A percentile compares a stretch with the other conserved stretches of the same genome.
phyloP scores from a whole-genome alignment of 139 green algal genomes.

The Nannochloris sp. region DNA sequence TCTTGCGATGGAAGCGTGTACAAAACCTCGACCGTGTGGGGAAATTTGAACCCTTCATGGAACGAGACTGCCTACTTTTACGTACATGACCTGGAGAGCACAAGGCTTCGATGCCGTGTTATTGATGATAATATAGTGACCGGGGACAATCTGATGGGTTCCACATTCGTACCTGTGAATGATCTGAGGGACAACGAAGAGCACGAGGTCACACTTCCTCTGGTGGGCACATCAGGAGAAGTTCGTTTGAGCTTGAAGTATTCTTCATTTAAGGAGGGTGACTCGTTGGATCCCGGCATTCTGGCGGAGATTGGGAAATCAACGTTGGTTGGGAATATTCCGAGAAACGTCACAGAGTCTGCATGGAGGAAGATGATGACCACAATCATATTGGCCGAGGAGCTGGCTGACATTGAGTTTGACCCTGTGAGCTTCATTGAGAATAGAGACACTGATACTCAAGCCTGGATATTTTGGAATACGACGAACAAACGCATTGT shows the following conservation, averaged over 20 bases:
- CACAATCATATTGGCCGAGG: constrained; percentile 17
- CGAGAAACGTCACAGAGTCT: not conserved
- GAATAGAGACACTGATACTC: constrained; percentile 43
- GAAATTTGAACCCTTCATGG: constrained; percentile 12
- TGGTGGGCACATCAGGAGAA: not conserved
- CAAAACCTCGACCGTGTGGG: not conserved
- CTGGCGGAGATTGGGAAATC: constrained; percentile 3
- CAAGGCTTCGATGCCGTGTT: constrained; percentile 2
- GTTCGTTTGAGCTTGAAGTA: constrained; percentile 2
- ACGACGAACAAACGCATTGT: constrained; percentile 26
- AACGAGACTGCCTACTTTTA: constrained; percentile 6
- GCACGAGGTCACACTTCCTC: not conserved
- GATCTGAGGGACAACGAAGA: constrained; percentile 6
- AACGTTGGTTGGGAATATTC: constrained; percentile 8
- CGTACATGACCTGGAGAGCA: not conserved
- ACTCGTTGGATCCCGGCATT: not conserved
- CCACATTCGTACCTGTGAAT: not conserved
- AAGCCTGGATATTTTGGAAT: constrained; percentile 60
- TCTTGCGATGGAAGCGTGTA: not conserved
- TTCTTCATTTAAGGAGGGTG: constrained; percentile 1
- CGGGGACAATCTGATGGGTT: constrained; percentile 5
- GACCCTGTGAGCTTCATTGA: constrained; percentile 54
- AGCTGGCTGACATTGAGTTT: constrained; percentile 28
- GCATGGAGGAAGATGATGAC: constrained; percentile 34
- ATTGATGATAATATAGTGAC: constrained; percentile 13